Evolutionary conservation across 768 basidiomycete genomes (phyloP), one percentile per base, ranked within the genome.

Genomic region (Calocybe gangraenosa): DNA sequence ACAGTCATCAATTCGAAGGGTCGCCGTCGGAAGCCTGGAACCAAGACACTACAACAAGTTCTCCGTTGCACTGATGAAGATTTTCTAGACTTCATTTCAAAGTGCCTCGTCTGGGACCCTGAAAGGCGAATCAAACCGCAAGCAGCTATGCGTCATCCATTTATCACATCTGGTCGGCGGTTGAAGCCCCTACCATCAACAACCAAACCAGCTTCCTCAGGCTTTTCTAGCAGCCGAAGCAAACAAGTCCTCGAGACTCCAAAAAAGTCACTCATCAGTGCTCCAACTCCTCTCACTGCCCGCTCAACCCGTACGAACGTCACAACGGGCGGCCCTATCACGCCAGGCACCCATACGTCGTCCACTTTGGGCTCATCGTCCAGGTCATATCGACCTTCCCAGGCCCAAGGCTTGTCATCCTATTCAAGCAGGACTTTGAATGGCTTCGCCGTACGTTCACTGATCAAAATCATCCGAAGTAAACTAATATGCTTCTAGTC

Each of bases 21-120:
- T 23, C 84, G 92, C 34, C 79, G 92, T 43, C 80, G 96, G 48
- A 78, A 92, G 56, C 93, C 96, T 13, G 92, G 89, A 14, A 84
- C 90, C 37, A 96, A 96, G 65, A 84, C 90, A 0, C 76, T 99
- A 42, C 78, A 84, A 13, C 86, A 92, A 58, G 92, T 94, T 32
- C 75, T 99, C 39, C 82, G 90, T 45, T 90, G 86, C 59, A 90
- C 93, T 47, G 96, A 98, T 59, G 92, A 95, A 47, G 83, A 89
- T 35, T 98, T 99, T 54, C 75, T 99, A 46, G 96, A 99, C 67
- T 99, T 99, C 63, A 87, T 98, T 52, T 76, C 89, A 1, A 97
- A 95, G 63, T 99, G 96, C 66, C 74, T 99, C n/a, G 76, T 89
- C 21, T 99, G 94, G 94, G 96, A 99, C 68, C 96, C 96, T 7